Conservation (phyloP, 2,329 filamentous ascomycete genomes). For the Alternaria sp. region DNA sequence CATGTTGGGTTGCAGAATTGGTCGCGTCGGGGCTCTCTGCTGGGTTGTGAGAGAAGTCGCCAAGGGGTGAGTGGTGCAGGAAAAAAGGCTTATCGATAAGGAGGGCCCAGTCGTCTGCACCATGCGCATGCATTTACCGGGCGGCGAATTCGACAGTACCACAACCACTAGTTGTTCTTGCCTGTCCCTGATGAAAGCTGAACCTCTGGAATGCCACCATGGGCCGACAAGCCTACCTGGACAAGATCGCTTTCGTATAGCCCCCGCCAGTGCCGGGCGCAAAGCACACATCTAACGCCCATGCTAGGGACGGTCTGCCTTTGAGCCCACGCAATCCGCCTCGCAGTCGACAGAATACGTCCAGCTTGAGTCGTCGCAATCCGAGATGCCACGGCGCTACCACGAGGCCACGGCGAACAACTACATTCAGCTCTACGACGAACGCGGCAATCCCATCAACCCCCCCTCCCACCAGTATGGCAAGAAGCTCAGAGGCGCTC, state of each 20-base stretch:
- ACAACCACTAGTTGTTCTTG: neutral
- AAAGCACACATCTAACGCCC: slow-evolving; percentile 26
- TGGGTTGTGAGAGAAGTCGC: slow-evolving; percentile 17
- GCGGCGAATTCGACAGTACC: too few relatives aligned
- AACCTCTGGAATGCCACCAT: slow-evolving; percentile 24
- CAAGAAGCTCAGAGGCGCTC: slow-evolving; percentile 54
- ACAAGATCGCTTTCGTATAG: slow-evolving; percentile 51
- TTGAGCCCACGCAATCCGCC: slow-evolving; percentile 45
- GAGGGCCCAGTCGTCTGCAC: slow-evolving; percentile 3
- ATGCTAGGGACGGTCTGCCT: slow-evolving; percentile 53
- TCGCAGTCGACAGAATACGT: slow-evolving; percentile 39
- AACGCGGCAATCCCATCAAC: slow-evolving; percentile 56
- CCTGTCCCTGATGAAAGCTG: neutral
- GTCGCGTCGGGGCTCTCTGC: neutral
- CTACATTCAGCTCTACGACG: slow-evolving; percentile 55
- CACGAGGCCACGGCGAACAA: slow-evolving; percentile 36
- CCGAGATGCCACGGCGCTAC: slow-evolving; percentile 35
- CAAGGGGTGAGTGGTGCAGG: slow-evolving; percentile 35
- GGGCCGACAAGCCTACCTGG: slow-evolving; percentile 51
- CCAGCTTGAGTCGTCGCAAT: slow-evolving; percentile 38
- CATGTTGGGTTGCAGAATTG: slow-evolving; percentile 14
- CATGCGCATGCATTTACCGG: too few relatives aligned
- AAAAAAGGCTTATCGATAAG: slow-evolving; percentile 51
- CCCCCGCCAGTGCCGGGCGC: slow-evolving; percentile 6
- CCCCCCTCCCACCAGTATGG: slow-evolving; percentile 52